These are phyloP conservation scores for Paramecium pentaurelia DNA, from an alignment of 73 alveolate genomes.

Conservation along the genomic window DNA sequence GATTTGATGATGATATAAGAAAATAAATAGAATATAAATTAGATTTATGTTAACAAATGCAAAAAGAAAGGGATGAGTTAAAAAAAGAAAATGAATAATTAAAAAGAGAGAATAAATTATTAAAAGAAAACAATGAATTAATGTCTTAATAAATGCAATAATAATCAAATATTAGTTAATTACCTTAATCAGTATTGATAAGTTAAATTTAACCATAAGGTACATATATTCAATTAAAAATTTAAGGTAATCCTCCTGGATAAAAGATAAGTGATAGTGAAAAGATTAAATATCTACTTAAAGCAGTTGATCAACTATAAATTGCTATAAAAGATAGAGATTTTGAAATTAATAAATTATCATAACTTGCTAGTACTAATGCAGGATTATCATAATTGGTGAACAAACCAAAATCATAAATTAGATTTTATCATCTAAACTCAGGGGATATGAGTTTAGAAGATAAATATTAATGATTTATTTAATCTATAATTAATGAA, in stretches of 20 bases:
- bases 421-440: neutral
- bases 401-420: neutral
- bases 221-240: neutral
- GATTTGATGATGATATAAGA: neutral
- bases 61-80: neutral
- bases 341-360: neutral
- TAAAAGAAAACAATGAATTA: neutral
- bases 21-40: neutral
- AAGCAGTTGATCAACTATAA: neutral
- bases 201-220: neutral
- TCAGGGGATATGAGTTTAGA: neutral
- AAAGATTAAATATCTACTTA: neutral
- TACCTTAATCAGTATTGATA: neutral
- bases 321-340: neutral
- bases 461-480: neutral
- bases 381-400: neutral
- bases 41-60: neutral
- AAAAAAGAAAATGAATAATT: neutral
- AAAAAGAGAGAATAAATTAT: neutral
- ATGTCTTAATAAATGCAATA: neutral
- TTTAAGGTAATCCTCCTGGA: neutral
- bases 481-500: neutral
- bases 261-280: neutral
- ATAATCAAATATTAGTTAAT: neutral
- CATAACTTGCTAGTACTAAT: neutral